A percentile compares a stretch with the other conserved stretches of the same genome.
phyloP scores from a whole-genome alignment of 2,329 filamentous ascomycete genomes.

The Rhexocercosporidium sp. region DNA sequence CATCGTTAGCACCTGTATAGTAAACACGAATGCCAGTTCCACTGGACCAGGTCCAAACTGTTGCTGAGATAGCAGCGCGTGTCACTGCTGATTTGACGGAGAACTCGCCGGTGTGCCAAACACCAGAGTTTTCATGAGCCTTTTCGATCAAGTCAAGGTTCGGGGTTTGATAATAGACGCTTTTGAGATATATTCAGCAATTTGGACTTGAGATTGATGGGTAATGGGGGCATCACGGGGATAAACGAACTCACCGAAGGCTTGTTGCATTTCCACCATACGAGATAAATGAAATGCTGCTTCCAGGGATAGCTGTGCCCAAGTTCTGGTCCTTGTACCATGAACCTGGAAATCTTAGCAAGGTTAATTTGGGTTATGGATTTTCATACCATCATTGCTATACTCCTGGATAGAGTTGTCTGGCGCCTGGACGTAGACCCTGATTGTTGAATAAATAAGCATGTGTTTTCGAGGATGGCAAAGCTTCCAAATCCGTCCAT shows the following conservation, averaged over 20 bases:
- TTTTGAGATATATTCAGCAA: background rate
- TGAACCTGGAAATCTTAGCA: background rate
- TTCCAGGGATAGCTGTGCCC: conserved; percentile 8
- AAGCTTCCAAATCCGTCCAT: too few relatives aligned
- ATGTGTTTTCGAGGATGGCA: background rate
- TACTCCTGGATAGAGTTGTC: conserved; percentile 23
- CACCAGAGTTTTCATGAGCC: conserved; percentile 8
- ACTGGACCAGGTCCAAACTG: conserved; percentile 13
- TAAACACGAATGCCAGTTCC: conserved; percentile 16
- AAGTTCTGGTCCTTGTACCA: conserved; percentile 18
- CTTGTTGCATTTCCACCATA: conserved; percentile 6
- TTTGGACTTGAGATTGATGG: too few relatives aligned
- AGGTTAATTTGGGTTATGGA: too few relatives aligned
- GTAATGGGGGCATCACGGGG: background rate
- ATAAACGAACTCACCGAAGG: conserved; percentile 11
- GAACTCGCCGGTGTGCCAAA: conserved; percentile 13
- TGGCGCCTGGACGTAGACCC: conserved; percentile 16
- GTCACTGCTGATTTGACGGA: conserved; percentile 13
- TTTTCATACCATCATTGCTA: conserved; percentile 12
- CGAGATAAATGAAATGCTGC: conserved; percentile 13
- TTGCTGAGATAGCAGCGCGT: conserved; percentile 14
- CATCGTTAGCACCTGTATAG: conserved; percentile 13
- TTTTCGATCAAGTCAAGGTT: conserved; percentile 19
- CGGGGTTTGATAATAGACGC: conserved; percentile 16
- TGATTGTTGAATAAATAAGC: background rate